Evolutionary conservation across 805 yeast species (phyloP).

Genomic region (Schwanniomyces occidentalis): DNA sequence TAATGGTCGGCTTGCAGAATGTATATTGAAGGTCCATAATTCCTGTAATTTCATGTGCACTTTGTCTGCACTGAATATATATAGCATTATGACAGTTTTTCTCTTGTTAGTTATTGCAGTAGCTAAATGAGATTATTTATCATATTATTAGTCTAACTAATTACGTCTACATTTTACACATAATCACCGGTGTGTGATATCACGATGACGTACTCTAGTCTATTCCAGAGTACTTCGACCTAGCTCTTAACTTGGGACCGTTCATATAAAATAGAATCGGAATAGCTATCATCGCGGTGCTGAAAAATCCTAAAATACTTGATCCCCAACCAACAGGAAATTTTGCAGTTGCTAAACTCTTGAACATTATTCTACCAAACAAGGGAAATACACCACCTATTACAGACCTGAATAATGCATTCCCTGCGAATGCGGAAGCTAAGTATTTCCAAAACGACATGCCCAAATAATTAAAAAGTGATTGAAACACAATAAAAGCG

Average conservation of each 20-base stretch:
- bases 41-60: too few relatives aligned
- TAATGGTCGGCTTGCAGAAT: too few relatives aligned
- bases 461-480: constrained; percentile 46
- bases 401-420: constrained; percentile 41
- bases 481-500: constrained; percentile 47
- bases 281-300: constrained; percentile 44
- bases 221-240: constrained; percentile 22
- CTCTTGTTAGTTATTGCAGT: too few relatives aligned
- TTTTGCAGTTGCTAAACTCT: constrained; percentile 46
- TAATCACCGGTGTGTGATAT: too few relatives aligned
- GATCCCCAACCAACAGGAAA: constrained; percentile 65
- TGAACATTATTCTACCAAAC: constrained; percentile 57
- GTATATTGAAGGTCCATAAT: too few relatives aligned
- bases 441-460: constrained; percentile 45
- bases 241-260: constrained; percentile 44
- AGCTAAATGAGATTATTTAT: too few relatives aligned
- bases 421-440: constrained; percentile 55
- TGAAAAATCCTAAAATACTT: constrained; percentile 45
- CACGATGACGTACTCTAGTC: too few relatives aligned
- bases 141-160: too few relatives aligned
- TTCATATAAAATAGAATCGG: constrained; percentile 46
- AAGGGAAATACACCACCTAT: constrained; percentile 62
- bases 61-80: too few relatives aligned
- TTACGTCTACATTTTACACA: too few relatives aligned
- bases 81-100: too few relatives aligned